Conservation (phyloP, 176 grass and related monocot genomes). For the Zizania latifolia region DNA sequence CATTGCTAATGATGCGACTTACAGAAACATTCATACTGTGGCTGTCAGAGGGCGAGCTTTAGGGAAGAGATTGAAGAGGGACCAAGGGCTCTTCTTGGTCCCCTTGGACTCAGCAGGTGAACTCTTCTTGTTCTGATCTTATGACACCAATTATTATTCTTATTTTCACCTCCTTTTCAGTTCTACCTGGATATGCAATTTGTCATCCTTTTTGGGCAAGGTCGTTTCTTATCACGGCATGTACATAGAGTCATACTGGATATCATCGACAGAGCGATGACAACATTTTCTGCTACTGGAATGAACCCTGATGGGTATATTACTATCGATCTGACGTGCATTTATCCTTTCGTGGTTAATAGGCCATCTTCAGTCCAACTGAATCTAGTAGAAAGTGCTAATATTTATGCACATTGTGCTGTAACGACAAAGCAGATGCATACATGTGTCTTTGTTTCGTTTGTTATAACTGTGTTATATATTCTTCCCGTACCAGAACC, state of each 20-base stretch:
- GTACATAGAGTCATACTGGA: slow-evolving; percentile 72
- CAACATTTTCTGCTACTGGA: slow-evolving; percentile 77
- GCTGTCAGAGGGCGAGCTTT: slow-evolving; percentile 72
- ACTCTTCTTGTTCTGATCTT: neutral
- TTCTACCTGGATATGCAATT: slow-evolving; percentile 99
- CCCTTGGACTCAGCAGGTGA: slow-evolving; percentile 74
- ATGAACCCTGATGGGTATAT: slow-evolving; percentile 77
- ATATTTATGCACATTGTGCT: neutral
- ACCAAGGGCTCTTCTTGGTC: slow-evolving; percentile 58
- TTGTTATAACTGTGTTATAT: neutral
- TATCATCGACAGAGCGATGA: slow-evolving; percentile 72
- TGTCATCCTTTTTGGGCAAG: slow-evolving; percentile 79
- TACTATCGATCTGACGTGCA: neutral
- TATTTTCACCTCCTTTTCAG: slow-evolving; percentile 39
- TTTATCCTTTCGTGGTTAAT: neutral
- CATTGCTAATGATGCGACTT: slow-evolving; percentile 92
- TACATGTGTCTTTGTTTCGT: neutral
- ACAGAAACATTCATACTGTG: slow-evolving; percentile 81
- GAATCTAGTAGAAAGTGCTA: neutral
- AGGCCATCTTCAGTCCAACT: neutral
- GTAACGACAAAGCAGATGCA: neutral
- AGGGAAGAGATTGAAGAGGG: slow-evolving; percentile 95
- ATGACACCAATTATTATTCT: neutral
- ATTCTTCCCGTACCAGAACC: neutral
- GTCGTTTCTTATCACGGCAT: slow-evolving; percentile 74